Conservation (phyloP, 2,329 filamentous ascomycete species). For the Lasiodiplodia citricola region DNA sequence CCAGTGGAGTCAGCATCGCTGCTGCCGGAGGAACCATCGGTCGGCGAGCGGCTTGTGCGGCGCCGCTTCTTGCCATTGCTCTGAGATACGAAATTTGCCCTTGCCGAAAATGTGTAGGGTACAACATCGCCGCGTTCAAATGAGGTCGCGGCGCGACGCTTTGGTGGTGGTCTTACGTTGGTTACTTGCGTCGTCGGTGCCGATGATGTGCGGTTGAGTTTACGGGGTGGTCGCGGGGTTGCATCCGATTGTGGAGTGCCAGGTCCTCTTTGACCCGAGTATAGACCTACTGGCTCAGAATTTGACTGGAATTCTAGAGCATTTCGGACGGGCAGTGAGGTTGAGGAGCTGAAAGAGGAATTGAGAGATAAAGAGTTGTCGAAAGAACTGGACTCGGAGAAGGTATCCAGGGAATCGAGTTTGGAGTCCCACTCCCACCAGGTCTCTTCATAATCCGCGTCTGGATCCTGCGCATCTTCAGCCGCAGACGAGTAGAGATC, state of each 20-base stretch:
- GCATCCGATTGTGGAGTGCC: conserved; percentile 44
- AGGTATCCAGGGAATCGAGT: conserved; percentile 63
- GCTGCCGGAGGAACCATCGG: conserved; percentile 36
- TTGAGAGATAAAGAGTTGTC: conserved; percentile 34
- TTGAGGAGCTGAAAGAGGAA: conserved; percentile 32
- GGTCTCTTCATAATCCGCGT: conserved; percentile 64
- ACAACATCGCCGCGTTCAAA: background rate
- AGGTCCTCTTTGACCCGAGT: conserved; percentile 38
- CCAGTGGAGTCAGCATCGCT: conserved; percentile 29
- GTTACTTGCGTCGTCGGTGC: conserved; percentile 31
- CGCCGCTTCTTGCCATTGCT: conserved; percentile 52
- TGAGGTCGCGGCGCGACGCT: conserved; percentile 29
- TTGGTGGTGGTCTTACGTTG: conserved; percentile 32
- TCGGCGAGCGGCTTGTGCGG: conserved; percentile 41
- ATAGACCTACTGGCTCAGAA: conserved; percentile 33
- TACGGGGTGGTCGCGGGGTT: conserved; percentile 33
- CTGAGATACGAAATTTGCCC: conserved; percentile 28
- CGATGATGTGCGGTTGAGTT: conserved; percentile 37
- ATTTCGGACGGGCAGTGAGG: conserved; percentile 25
- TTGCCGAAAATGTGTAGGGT: background rate
- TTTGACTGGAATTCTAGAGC: conserved; percentile 10
- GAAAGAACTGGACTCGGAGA: conserved; percentile 53
- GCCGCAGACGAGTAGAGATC: conserved; percentile 45
- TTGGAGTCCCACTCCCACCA: conserved; percentile 72
- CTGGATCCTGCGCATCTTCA: conserved; percentile 48